These are phyloP conservation scores for Argentina anserina DNA, from an alignment of 306 rosid genomes.

Conservation along the genomic window DNA sequence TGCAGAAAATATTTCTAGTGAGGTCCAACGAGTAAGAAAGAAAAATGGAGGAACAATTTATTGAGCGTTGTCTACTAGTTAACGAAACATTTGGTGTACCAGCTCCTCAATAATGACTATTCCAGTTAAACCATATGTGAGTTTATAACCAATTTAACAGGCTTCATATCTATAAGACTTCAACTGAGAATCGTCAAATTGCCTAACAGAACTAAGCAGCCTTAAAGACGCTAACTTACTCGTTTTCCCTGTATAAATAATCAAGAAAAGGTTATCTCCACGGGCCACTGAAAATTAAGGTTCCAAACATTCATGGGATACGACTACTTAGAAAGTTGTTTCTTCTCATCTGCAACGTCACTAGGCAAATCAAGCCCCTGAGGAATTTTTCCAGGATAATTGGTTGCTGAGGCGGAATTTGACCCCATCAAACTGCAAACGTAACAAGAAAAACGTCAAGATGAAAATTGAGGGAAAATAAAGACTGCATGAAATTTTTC, in stretches of 20 bases:
- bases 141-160: background rate
- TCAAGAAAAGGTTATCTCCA: background rate
- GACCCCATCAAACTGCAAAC: constrained; percentile 61
- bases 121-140: background rate
- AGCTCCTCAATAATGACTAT: background rate
- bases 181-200: constrained; percentile 2
- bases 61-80: background rate
- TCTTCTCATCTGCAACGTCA: constrained; percentile 56
- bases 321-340: constrained; percentile 19
- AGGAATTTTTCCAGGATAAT: constrained; percentile 73
- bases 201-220: constrained; percentile 4
- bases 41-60: background rate
- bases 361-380: constrained; percentile 72
- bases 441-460: background rate
- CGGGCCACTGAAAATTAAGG: constrained; percentile 2
- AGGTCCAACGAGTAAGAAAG: background rate
- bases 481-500: background rate
- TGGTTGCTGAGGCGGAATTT: constrained; percentile 54
- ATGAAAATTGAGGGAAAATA: background rate
- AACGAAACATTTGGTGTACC: background rate
- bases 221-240: background rate
- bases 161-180: background rate
- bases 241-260: background rate
- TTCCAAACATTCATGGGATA: background rate
- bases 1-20: background rate